Percentiles rank a stretch among this genome's conserved stretches.
Evolutionary conservation across 2,329 filamentous ascomycete genomes (phyloP).

Genomic region (Didymella arachidicola): DNA sequence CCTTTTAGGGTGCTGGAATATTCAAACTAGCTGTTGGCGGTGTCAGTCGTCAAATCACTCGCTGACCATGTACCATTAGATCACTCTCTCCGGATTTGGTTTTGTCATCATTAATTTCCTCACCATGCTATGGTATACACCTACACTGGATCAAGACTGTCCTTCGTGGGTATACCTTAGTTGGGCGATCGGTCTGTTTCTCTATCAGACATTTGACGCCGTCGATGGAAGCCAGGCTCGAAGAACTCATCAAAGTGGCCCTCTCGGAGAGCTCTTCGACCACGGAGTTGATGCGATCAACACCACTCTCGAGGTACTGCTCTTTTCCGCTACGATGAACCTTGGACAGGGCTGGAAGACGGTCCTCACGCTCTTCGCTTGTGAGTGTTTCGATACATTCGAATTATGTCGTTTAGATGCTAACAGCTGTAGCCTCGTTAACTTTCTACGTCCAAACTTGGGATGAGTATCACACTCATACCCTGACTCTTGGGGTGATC

Average conservation of each 20-base stretch:
- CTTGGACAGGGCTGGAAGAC: constrained; percentile 93
- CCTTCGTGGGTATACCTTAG: constrained; percentile 93
- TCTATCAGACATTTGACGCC: constrained; percentile 98
- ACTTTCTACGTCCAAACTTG: constrained; percentile 99
- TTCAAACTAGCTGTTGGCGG: background rate
- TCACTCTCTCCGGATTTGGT: constrained; percentile 87
- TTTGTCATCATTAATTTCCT: constrained; percentile 91
- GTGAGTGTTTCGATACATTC: constrained; percentile 54
- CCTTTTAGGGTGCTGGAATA: background rate
- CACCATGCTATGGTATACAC: constrained; percentile 94
- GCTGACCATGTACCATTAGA: constrained; percentile 54
- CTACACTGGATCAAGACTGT: constrained; percentile 91
- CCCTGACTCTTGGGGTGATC: constrained; percentile 87
- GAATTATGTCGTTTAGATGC: background rate
- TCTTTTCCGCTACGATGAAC: constrained; percentile 93
- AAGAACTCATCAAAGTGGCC: constrained; percentile 89
- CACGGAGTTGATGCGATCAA: constrained; percentile 96
- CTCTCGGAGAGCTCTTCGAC: constrained; percentile 94
- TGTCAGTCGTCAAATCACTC: background rate
- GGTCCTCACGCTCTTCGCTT: constrained; percentile 80
- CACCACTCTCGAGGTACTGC: constrained; percentile 88
- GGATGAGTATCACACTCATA: constrained; percentile 99
- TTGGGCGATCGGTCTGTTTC: constrained; percentile 87
- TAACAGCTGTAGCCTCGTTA: constrained; percentile 68
- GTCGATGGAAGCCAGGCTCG: constrained; percentile 93